Conservation (phyloP, 495 filamentous ascomycete species). For the Penicillium manginii region DNA sequence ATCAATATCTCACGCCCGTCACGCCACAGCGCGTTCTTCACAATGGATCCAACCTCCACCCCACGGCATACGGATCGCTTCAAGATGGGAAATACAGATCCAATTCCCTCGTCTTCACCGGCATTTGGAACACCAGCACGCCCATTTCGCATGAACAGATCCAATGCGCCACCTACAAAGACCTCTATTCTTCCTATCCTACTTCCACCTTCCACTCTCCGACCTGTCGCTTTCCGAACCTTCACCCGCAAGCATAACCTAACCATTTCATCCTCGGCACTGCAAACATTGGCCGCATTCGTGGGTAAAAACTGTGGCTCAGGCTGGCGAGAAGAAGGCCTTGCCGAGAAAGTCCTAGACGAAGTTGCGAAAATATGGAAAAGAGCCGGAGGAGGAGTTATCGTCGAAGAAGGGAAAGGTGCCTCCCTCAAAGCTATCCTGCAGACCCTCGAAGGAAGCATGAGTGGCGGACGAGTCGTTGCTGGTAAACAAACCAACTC, state of each 20-base stretch:
- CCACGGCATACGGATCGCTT: slow-evolving; percentile 33
- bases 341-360: slow-evolving; percentile 89
- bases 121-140: slow-evolving; percentile 84
- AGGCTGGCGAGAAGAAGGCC: slow-evolving; percentile 93
- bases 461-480: slow-evolving; percentile 75
- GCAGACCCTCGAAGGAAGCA: slow-evolving; percentile 77
- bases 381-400: slow-evolving; percentile 76
- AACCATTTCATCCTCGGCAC: slow-evolving; percentile 84
- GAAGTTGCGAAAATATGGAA: slow-evolving; percentile 92
- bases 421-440: slow-evolving; percentile 77
- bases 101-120: slow-evolving; percentile 84
- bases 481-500: slow-evolving; percentile 33
- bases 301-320: slow-evolving; percentile 92
- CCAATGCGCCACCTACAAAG: slow-evolving; percentile 55
- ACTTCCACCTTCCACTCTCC: slow-evolving; percentile 81
- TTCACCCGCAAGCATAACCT: slow-evolving; percentile 98
- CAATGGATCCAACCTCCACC: slow-evolving; percentile 33
- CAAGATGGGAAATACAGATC: slow-evolving; percentile 46
- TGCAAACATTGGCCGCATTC: slow-evolving; percentile 82
- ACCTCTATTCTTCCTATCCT: slow-evolving; percentile 84
- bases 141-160: slow-evolving; percentile 57
- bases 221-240: slow-evolving; percentile 90
- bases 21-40: slow-evolving; percentile 1
- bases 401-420: slow-evolving; percentile 80
- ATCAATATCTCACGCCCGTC: no score